Evolutionary conservation across 2,329 filamentous ascomycete genomes (phyloP), one percentile per base, ranked within the genome.

Genomic region (Triangularia verruculosa): DNA sequence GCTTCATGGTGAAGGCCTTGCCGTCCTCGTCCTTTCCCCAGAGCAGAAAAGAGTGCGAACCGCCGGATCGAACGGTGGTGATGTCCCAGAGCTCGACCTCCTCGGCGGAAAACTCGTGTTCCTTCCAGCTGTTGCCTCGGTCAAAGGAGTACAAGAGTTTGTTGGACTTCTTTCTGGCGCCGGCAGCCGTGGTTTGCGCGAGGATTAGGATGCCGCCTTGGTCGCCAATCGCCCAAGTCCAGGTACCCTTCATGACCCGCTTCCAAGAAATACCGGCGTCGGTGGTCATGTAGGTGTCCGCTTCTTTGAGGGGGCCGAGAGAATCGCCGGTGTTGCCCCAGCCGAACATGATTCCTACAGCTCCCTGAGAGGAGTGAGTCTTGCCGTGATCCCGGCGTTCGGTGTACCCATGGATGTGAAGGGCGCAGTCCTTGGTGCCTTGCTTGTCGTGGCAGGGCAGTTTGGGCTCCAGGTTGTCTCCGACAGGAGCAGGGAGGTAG

Each of bases 381-480:
- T 94, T 91, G 55, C 88, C 81, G 71, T 88, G 89, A 74, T 98
- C 92, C 30, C 79, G 79, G 66, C 95, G 88, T 77, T 99, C 95
- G 0, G 96, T 98, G 78, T 96, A 99, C 62, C 94, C 92, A 74
- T 99, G 96, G 39, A 99, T 83, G 75, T 99, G 93, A 62, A 99
- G 82, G 3, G 92, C 89, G 74, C 96, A 99, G 61, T 88, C 84
- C 20, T 87, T 81, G 54, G 77, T 81, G 72, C 88, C 85, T 43
- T 80, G 79, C 24, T 78, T 78, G 65, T 82, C 82, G 57, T 80
- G 83, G 79, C 95, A 98, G 12, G 79, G 76, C 72, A 89, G 96
- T 70, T 94, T 91, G 69, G 86, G 87, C 11, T 70, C 62, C 2
- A 67, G 66, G 28, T 95, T 86, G 70, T 94, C 88, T 69, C 87